phyloP scores from a whole-genome alignment of 768 basidiomycete species.

The Clitopilus passeckerianus region DNA sequence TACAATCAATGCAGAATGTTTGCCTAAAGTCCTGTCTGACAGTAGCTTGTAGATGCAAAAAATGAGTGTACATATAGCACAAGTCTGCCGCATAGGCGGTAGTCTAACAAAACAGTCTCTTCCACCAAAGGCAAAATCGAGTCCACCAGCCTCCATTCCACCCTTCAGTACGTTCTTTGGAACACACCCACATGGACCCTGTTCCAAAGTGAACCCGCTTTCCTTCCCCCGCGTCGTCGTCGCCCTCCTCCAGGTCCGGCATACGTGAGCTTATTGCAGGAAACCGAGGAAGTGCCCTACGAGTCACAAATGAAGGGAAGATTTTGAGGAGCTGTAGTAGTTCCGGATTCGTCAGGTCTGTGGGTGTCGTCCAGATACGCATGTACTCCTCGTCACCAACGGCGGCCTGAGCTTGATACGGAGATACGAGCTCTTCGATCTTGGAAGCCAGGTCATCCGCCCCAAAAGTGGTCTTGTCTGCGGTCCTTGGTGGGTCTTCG shows the following conservation, averaged over 20 bases:
- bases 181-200: conserved; percentile 78
- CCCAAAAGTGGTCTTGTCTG: not conserved
- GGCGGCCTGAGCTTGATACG: conserved; percentile 17
- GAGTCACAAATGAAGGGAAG: conserved; percentile 76
- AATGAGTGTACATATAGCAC: conserved; percentile 13
- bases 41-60: not conserved
- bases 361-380: conserved; percentile 79
- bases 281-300: conserved; percentile 71
- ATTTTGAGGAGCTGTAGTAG: conserved; percentile 58
- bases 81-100: conserved; percentile 4
- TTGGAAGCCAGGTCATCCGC: not conserved
- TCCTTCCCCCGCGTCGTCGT: conserved; percentile 46
- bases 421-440: conserved; percentile 18
- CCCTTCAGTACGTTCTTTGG: conserved; percentile 50
- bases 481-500: not conserved
- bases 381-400: conserved; percentile 42
- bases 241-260: conserved; percentile 68
- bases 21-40: not conserved
- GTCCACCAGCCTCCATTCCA: conserved; percentile 82
- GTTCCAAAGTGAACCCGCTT: conserved; percentile 71
- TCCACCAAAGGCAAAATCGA: conserved; percentile 76
- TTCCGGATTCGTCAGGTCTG: conserved; percentile 74
- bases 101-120: conserved; percentile 65
- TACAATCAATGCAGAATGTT: no score
- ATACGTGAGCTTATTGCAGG: conserved; percentile 33